phyloP scores from a whole-genome alignment of 768 basidiomycete species.

The Suillus discolor region DNA sequence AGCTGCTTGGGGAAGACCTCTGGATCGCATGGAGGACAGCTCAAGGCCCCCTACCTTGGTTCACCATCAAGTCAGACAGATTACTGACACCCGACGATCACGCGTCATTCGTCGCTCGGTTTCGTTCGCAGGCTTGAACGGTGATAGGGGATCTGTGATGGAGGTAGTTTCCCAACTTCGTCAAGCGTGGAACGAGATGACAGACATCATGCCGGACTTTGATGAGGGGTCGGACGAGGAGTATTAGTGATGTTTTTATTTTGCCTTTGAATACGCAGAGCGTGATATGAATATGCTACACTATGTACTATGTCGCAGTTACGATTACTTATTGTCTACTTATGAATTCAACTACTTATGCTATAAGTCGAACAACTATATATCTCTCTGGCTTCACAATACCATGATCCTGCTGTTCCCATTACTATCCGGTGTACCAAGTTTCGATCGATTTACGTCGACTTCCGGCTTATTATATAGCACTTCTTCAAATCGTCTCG shows the following conservation, averaged over 20 bases:
- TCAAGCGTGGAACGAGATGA: not conserved
- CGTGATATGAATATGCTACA: not conserved
- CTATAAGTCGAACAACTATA: not conserved
- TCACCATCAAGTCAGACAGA: not conserved
- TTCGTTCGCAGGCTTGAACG: conserved; percentile 22
- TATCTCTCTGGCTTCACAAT: not conserved
- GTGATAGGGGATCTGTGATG: conserved; percentile 12
- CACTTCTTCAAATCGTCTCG: not conserved
- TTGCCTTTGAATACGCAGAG: not conserved
- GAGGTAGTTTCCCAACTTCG: conserved; percentile 12
- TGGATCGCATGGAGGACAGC: not conserved
- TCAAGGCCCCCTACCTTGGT: not conserved
- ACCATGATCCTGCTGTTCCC: not conserved
- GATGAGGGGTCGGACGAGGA: conserved; percentile 1
- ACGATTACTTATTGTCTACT: not conserved
- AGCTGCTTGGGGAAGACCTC: not conserved
- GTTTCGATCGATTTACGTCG: not conserved
- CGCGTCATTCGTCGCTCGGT: conserved; percentile 27
- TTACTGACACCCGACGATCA: not conserved
- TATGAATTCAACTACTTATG: not conserved
- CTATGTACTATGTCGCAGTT: not conserved
- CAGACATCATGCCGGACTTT: not conserved
- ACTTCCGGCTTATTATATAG: too few species aligned
- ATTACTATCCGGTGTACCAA: not conserved
- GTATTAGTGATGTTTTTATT: not conserved